Evolutionary conservation across 2,329 filamentous ascomycete species (phyloP), one percentile per base, ranked within the genome.

Genomic region (Dothidotthia symphoricarpi): DNA sequence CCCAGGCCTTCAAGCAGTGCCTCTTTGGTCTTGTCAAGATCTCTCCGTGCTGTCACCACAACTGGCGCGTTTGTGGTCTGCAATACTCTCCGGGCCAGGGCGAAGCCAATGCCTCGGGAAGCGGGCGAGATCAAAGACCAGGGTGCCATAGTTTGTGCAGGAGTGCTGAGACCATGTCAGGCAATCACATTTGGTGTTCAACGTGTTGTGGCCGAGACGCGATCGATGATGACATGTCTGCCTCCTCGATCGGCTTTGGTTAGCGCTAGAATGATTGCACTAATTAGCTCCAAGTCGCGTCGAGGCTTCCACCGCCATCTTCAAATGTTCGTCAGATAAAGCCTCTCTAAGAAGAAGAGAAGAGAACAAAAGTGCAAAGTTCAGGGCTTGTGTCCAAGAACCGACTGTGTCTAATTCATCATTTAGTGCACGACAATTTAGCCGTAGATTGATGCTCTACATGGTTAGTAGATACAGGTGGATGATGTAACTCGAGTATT

Each of bases 21-120:
- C 22, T 73, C 66, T 38, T 69, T 75, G 6, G 75, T 68, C 38
- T 71, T 67, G 15, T 73, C 64, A 9, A 74, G 60, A 45, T 81
- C 71, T 35, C 69, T 76, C 16, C 81, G 70, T 7, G 78, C 76
- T 31, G 81, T 84, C 33, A 78, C 79, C 22, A 84, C 69, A 15
- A 85, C 68, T 1, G 81, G 80, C 11, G 78, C 68, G 17, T 69
- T 69, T 6, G 80, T 82, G 8, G 74, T 78, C 37, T 71, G 64
- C 6, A 85, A 68, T 6, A 85, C 65, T 39, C 75, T 74, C 34
- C 78, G 73, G 2, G 79, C 75, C 17, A 85, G 67, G 28, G 80
- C 75, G 45, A 81, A 75, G 12, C 81, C 82, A 49, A 85, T 78
- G 46, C 82, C 81, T 47, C 80, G 70, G 6, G 79, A 83, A 19